phyloP scores from a whole-genome alignment of 176 grass and related monocot species.

The Urochloa ruziziensis region DNA sequence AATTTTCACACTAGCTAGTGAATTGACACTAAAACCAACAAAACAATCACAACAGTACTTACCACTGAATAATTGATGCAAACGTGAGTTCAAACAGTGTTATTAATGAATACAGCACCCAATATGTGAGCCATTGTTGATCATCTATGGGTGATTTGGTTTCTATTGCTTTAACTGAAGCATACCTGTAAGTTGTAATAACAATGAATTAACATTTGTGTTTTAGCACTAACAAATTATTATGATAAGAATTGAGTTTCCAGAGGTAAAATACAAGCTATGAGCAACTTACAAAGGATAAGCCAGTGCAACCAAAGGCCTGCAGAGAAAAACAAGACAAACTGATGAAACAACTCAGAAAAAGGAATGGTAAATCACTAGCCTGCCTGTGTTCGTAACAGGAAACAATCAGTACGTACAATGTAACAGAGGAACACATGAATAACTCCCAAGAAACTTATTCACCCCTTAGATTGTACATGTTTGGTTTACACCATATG shows the following conservation, averaged over 20 bases:
- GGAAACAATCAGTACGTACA: not conserved
- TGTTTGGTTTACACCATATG: not conserved
- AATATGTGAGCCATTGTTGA: constrained; percentile 86
- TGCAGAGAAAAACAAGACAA: constrained; percentile 31
- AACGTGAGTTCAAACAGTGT: constrained; percentile 74
- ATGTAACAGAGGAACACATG: not conserved
- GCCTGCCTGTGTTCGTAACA: not conserved
- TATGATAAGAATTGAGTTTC: not conserved
- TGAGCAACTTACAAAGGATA: constrained; percentile 69
- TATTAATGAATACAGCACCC: constrained; percentile 73
- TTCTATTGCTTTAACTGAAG: constrained; percentile 68
- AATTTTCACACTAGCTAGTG: not conserved
- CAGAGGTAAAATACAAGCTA: not conserved
- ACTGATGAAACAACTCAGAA: not conserved
- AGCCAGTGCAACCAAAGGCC: constrained; percentile 62
- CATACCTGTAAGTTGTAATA: constrained; percentile 49
- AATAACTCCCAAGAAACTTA: not conserved
- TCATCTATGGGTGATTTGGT: constrained; percentile 63
- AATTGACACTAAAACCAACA: not conserved
- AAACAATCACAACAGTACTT: constrained; percentile 3
- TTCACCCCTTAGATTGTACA: not conserved
- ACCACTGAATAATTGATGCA: constrained; percentile 61
- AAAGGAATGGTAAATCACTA: constrained; percentile 1
- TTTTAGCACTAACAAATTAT: not conserved
- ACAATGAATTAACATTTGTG: not conserved